These are phyloP conservation scores for Luffa aegyptiaca DNA, from an alignment of 306 rosid genomes.

Conservation along the genomic window DNA sequence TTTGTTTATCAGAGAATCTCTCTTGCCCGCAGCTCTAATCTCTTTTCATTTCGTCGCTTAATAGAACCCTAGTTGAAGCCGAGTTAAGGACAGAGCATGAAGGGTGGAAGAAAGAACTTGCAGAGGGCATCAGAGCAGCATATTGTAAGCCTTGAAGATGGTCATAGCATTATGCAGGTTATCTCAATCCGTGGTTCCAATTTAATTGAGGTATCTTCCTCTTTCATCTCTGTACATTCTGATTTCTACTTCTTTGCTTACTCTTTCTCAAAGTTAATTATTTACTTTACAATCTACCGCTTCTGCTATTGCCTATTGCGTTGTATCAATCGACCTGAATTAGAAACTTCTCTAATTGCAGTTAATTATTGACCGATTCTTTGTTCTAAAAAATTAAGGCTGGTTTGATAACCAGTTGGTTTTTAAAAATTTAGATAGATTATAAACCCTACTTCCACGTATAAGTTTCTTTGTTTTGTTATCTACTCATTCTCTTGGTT, in stretches of 20 bases:
- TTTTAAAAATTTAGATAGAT: no score
- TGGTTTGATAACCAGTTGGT: no score
- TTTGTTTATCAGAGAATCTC: not conserved
- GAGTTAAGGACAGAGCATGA: conserved; percentile 23
- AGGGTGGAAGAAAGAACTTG: conserved; percentile 89
- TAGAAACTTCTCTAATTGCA: not conserved
- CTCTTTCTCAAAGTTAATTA: not conserved
- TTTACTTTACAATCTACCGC: not conserved
- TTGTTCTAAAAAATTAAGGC: not conserved
- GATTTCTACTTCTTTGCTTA: not conserved
- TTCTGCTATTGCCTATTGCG: not conserved
- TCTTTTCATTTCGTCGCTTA: not conserved
- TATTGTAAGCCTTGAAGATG: conserved; percentile 39
- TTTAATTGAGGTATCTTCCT: conserved; percentile 52
- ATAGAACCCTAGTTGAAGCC: not conserved
- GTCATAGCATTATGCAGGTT: conserved; percentile 59
- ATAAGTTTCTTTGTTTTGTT: no score
- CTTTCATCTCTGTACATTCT: not conserved
- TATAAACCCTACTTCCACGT: no score
- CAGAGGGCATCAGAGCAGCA: conserved; percentile 52
- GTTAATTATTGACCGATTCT: not conserved
- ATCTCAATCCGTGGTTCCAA: conserved; percentile 76
- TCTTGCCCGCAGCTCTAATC: not conserved
- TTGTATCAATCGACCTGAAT: not conserved
- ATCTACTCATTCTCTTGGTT: no score